These are phyloP conservation scores for Boletus rubroflammeus DNA, from an alignment of 768 basidiomycete genomes.

Conservation along the genomic window DNA sequence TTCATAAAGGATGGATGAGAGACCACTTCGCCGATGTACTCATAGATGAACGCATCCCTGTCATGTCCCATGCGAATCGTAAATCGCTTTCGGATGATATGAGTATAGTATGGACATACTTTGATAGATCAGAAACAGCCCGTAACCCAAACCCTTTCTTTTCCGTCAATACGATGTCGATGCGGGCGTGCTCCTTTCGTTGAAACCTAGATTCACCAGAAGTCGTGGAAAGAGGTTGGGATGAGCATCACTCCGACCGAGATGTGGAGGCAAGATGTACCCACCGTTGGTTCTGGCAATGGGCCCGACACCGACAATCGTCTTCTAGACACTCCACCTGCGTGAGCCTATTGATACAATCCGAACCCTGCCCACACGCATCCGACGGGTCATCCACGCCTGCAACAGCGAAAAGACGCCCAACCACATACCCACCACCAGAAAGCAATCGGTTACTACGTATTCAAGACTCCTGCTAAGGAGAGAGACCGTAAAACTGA, in stretches of 20 bases:
- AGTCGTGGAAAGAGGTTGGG: background rate
- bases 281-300: slow-evolving; percentile 94
- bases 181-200: slow-evolving; percentile 74
- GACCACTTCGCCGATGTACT: slow-evolving; percentile 97
- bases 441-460: slow-evolving; percentile 26
- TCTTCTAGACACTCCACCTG: slow-evolving; percentile 93
- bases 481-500: slow-evolving; percentile 43
- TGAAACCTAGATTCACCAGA: slow-evolving; percentile 63
- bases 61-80: slow-evolving; percentile 5
- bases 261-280: slow-evolving; percentile 1
- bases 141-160: slow-evolving; percentile 95
- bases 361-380: slow-evolving; percentile 84
- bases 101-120: slow-evolving; percentile 42
- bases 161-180: slow-evolving; percentile 90
- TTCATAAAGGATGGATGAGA: slow-evolving; percentile 82
- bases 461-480: slow-evolving; percentile 26
- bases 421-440: slow-evolving; percentile 10
- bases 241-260: background rate
- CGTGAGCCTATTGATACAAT: slow-evolving; percentile 96
- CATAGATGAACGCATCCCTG: slow-evolving; percentile 93
- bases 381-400: slow-evolving; percentile 54
- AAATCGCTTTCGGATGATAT: background rate
- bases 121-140: slow-evolving; percentile 61
- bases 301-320: slow-evolving; percentile 78
- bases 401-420: slow-evolving; percentile 34